Percentiles rank a stretch among this genome's conserved stretches.
Evolutionary conservation across 305 asterid genomes (phyloP).

Genomic region (Striga hermonthica): DNA sequence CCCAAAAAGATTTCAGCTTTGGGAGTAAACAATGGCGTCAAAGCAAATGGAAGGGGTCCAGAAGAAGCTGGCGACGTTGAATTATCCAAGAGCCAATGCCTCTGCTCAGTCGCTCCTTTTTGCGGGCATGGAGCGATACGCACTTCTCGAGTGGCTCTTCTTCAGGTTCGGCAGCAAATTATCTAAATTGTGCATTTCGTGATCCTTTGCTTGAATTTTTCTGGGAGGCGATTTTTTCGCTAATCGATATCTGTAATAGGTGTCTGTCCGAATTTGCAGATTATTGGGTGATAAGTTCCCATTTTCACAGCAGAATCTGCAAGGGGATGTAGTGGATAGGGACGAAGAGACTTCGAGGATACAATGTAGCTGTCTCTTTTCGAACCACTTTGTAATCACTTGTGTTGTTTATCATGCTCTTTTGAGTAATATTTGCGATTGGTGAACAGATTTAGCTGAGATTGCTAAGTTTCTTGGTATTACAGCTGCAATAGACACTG

Average conservation of each 20-base stretch:
- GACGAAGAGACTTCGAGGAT: constrained; percentile 95
- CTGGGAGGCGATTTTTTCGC: neutral
- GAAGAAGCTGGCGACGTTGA: constrained; percentile 65
- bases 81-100: constrained; percentile 80
- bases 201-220: neutral
- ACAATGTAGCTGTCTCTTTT: constrained; percentile 53
- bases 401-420: neutral
- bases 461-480: constrained; percentile 94
- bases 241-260: too few relatives aligned
- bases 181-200: neutral
- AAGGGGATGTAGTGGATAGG: constrained; percentile 82
- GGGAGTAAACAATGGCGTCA: constrained; percentile 58
- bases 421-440: too few relatives aligned
- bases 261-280: constrained; percentile 42
- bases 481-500: constrained; percentile 78
- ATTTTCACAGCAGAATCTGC: constrained; percentile 88
- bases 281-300: constrained; percentile 95
- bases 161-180: constrained; percentile 53
- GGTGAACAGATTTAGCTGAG: constrained; percentile 97
- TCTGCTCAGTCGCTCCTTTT: constrained; percentile 95
- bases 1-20: too few relatives aligned
- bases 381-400: neutral
- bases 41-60: constrained; percentile 93
- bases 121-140: constrained; percentile 99
- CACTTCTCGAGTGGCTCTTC: constrained; percentile 98